Base-by-base conservation (phyloP, 164 flowering plant genomes). In the Warburgia ugandensis region DNA sequence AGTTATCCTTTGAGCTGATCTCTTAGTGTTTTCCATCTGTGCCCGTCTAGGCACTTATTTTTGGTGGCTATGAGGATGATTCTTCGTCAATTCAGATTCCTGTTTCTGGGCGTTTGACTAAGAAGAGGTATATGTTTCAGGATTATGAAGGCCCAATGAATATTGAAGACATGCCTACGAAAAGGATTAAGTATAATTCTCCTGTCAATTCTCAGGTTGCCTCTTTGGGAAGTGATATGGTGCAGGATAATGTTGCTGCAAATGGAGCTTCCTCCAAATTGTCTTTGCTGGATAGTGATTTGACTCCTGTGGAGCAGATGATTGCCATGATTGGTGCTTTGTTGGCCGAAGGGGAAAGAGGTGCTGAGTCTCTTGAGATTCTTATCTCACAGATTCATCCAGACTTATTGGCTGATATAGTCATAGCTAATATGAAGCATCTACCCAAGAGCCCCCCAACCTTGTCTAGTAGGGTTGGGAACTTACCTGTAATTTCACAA, bases 341-440 rank as follows among this genome's bases (percentile, higher is more conserved):
- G 59, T 68, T 94, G 50, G 96, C 91, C 25, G 94, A 89, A 76
- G 99, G 99, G 27, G 97, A 94, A 64, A 76, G 92, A 58, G 99
- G 96, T 29, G 95, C 84, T 28, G 81, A 86, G 45, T 89, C 99
- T 25, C 79, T 94, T 48, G 95, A 83, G 60, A 66, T 89, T 68
- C 79, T 94, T 37, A 75, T 94, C 59, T 81, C 95, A 31, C 76
- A 78, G 6, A 75, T 94, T 22, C 97, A 86, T 48, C 90, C 97
- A 38, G 97, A 94, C 65, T 56, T 94, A 52, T 60, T 94, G 70
- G 99, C 99, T 26, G 99, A 94, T 70, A 89, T 94, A 54, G 97
- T 94, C 48, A 83, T 94, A 55, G 74, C 86, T 51, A 94, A 83
- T 62, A 86, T 94, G 99, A 89, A 68, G 55, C 86, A 94, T 62